Percentiles rank a stretch among this genome's conserved stretches.
Conservation (phyloP, 257 asterid genomes). For the Przewalskia tangutica region DNA sequence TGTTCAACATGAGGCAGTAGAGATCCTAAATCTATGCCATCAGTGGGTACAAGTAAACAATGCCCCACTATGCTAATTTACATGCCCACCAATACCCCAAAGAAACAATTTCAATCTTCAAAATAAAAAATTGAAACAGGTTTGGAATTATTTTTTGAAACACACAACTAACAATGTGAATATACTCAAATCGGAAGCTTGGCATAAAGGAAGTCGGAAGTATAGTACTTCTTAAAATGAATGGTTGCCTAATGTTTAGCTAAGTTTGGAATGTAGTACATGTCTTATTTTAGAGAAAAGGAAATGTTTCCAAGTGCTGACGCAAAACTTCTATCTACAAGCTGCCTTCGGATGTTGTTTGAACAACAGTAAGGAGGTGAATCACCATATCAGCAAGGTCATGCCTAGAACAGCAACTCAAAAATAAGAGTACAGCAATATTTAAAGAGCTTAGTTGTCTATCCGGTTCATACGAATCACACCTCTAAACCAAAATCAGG, state of each 20-base stretch:
- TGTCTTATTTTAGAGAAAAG: background rate
- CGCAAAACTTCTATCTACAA: background rate
- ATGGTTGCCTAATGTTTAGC: background rate
- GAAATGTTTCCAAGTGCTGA: background rate
- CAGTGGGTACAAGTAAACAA: background rate
- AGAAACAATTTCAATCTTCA: background rate
- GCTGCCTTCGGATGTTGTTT: background rate
- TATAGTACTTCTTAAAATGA: background rate
- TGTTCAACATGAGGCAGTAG: background rate
- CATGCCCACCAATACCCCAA: background rate
- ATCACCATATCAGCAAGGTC: background rate
- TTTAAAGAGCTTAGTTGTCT: background rate
- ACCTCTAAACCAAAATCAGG: background rate
- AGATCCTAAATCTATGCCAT: background rate
- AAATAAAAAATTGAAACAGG: background rate
- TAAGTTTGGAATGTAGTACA: background rate
- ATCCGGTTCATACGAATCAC: background rate
- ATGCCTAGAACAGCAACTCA: too few species aligned
- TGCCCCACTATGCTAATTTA: background rate
- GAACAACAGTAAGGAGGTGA: background rate
- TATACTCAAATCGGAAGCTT: background rate
- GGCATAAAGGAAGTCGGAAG: background rate
- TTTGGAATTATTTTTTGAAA: background rate
- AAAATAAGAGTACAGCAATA: too few species aligned
- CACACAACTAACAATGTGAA: background rate